Conservation (phyloP, 2,329 filamentous ascomycete genomes). For the Neodidymelliopsis sp. region DNA sequence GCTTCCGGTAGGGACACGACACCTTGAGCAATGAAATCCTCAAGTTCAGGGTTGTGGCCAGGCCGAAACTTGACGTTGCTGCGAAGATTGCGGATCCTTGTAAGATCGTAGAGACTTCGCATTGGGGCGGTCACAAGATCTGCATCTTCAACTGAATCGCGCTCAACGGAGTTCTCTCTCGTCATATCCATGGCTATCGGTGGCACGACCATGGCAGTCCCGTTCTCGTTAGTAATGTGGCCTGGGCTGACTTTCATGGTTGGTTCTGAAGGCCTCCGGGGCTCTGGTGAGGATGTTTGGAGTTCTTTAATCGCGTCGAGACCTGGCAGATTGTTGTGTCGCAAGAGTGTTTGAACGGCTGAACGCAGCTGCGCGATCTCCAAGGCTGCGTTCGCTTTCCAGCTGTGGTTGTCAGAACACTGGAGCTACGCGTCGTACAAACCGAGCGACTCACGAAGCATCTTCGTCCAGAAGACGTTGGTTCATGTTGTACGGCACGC, state of each 20-base stretch:
- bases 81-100: conserved; percentile 42
- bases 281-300: conserved; percentile 20
- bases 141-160: conserved; percentile 35
- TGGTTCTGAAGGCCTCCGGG: conserved; percentile 12
- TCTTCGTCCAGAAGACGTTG: conserved; percentile 45
- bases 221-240: conserved; percentile 36
- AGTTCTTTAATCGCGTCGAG: conserved; percentile 26
- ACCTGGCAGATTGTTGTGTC: conserved; percentile 36
- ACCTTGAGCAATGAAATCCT: conserved; percentile 44
- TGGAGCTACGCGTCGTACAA: background rate
- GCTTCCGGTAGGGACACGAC: conserved; percentile 37
- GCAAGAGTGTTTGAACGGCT: conserved; percentile 38
- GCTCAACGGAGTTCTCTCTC: conserved; percentile 43
- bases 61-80: conserved; percentile 35
- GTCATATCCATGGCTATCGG: conserved; percentile 48
- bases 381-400: conserved; percentile 41
- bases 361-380: conserved; percentile 37
- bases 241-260: conserved; percentile 30
- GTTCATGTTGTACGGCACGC: conserved; percentile 68
- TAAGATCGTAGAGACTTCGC: conserved; percentile 45
- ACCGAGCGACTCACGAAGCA: conserved; percentile 33
- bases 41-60: conserved; percentile 34
- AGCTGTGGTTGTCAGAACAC: conserved; percentile 23
- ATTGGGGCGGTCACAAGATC: conserved; percentile 43
- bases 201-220: conserved; percentile 34